Conservation (phyloP, 208 protist species). For the Acanthamoeba polyphaga region DNA sequence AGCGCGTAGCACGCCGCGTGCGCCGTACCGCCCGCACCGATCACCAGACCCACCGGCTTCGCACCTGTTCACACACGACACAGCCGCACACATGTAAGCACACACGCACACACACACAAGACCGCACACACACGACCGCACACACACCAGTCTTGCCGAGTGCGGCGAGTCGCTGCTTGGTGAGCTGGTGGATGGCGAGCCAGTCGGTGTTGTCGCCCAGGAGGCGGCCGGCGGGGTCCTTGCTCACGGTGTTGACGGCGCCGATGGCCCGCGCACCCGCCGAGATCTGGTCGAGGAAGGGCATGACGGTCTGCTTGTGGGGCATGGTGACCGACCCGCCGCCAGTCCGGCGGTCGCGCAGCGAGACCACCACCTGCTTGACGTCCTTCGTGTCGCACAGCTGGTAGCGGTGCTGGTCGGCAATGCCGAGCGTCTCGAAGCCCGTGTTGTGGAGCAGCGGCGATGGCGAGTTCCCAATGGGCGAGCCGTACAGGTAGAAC, state of each 20-base stretch:
- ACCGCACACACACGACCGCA: neutral
- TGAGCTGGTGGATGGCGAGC: constrained; percentile 69
- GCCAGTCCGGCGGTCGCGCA: neutral
- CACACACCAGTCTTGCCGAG: neutral
- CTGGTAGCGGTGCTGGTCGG: constrained; percentile 2
- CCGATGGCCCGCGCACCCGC: neutral
- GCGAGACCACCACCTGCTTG: constrained; percentile 22
- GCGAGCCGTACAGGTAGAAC: constrained; percentile 78
- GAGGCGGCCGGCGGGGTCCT: constrained; percentile 36
- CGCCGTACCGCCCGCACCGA: constrained; percentile 74
- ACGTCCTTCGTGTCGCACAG: constrained; percentile 77
- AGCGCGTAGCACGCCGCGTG: constrained; percentile 76
- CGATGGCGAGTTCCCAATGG: constrained; percentile 71
- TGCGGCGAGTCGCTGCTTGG: neutral
- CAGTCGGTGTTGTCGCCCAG: constrained; percentile 78
- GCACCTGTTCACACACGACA: neutral
- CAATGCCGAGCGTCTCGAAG: constrained; percentile 48
- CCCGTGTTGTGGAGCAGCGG: constrained; percentile 78
- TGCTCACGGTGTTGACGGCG: constrained; percentile 77
- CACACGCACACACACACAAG: neutral
- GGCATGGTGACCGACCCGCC: constrained; percentile 78
- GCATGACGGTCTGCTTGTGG: constrained; percentile 78
- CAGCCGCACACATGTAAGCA: too few species aligned
- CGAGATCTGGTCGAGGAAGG: constrained; percentile 69
- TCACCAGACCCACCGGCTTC: constrained; percentile 30